phyloP scores from a whole-genome alignment of 2,329 filamentous ascomycete genomes.

The Ceratocystis eucalypticola region DNA sequence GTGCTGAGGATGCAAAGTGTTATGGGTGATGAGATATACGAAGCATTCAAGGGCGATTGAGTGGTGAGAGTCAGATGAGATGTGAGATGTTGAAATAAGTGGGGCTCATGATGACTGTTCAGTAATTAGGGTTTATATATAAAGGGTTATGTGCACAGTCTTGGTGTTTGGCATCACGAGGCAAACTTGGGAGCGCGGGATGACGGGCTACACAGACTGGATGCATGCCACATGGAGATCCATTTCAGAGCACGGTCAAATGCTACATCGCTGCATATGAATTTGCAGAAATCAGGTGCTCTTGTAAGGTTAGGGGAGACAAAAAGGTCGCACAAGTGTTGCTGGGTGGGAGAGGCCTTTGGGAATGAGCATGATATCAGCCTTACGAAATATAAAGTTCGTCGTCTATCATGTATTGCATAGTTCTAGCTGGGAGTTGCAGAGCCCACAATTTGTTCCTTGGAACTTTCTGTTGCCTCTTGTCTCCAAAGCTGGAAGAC shows the following conservation, averaged over 20 bases:
- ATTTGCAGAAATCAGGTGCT: background rate
- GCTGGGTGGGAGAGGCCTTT: background rate
- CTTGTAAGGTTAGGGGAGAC: background rate
- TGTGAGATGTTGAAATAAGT: background rate
- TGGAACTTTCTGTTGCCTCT: background rate
- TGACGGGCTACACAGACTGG: background rate
- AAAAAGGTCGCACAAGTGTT: background rate
- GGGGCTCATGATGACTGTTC: conserved; percentile 2
- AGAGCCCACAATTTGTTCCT: background rate
- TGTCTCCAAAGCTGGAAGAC: background rate
- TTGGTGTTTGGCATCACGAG: background rate
- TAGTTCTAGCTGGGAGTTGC: background rate
- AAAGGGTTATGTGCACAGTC: background rate
- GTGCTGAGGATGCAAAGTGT: background rate
- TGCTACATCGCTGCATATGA: background rate
- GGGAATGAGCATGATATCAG: background rate
- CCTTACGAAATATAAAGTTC: background rate
- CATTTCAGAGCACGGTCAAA: background rate
- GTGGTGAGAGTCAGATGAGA: background rate
- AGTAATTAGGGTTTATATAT: background rate
- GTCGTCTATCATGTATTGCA: background rate
- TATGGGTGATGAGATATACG: background rate
- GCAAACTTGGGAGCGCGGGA: background rate
- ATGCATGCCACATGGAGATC: background rate
- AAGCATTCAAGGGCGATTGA: background rate